Conservation (phyloP, 495 filamentous ascomycete genomes). For the Astrothelium macrocarpum region DNA sequence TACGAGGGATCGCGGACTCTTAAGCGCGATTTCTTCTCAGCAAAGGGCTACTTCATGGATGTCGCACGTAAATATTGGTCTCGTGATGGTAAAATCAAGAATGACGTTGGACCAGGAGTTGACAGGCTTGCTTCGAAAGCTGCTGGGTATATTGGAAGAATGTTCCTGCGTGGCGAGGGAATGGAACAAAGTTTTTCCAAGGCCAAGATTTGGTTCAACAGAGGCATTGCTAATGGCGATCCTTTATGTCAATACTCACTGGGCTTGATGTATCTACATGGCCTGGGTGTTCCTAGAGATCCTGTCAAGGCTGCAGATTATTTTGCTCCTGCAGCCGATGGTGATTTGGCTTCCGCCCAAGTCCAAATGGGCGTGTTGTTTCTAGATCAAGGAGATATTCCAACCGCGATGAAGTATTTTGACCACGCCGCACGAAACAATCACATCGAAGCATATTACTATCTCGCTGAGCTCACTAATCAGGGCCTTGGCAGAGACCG, state of each 20-base stretch:
- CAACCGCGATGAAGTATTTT: constrained; percentile 74
- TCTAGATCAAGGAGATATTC: constrained; percentile 75
- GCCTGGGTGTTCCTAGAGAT: constrained; percentile 69
- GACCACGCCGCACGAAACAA: constrained; percentile 83
- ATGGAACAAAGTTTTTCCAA: constrained; percentile 66
- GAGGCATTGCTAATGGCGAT: constrained; percentile 71
- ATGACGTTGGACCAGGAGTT: constrained; percentile 42
- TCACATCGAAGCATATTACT: constrained; percentile 90
- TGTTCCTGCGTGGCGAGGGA: constrained; percentile 89
- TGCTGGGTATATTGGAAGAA: constrained; percentile 82
- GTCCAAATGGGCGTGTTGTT: constrained; percentile 78
- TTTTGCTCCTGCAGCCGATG: constrained; percentile 74
- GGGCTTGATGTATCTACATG: constrained; percentile 79
- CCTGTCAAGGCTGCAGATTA: constrained; percentile 62
- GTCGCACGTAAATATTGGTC: constrained; percentile 85
- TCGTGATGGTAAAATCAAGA: constrained; percentile 54
- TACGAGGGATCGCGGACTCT: constrained; percentile 79
- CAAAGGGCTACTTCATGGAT: constrained; percentile 72
- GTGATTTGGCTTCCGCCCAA: constrained; percentile 74
- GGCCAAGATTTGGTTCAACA: constrained; percentile 78
- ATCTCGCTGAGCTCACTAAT: constrained; percentile 81
- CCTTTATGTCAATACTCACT: constrained; percentile 76
- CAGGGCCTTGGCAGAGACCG: constrained; percentile 71
- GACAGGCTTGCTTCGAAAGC: constrained; percentile 83
- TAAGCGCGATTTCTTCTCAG: constrained; percentile 59